Evolutionary conservation across 495 filamentous ascomycete species (phyloP).

Genomic region (Daldinia grandis): DNA sequence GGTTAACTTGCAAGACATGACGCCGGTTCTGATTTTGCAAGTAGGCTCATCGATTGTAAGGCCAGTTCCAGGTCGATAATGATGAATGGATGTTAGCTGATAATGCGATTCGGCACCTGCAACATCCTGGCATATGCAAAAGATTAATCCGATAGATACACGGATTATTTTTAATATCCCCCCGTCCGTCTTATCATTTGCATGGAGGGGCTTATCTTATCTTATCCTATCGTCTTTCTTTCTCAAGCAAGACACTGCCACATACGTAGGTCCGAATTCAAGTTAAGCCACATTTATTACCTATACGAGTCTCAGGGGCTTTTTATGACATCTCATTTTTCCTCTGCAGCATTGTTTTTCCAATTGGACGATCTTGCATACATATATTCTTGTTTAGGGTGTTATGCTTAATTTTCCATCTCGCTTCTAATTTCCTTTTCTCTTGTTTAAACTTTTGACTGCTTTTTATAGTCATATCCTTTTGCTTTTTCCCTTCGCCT

Average conservation of each 20-base stretch:
- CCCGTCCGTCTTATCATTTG: not conserved
- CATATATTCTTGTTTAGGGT: not conserved
- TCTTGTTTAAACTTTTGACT: not conserved
- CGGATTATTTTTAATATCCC: too few relatives aligned
- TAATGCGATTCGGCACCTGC: slow-evolving; percentile 8
- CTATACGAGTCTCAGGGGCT: not conserved
- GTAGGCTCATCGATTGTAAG: slow-evolving; percentile 15
- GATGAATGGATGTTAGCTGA: slow-evolving; percentile 17
- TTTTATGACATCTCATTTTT: slow-evolving; percentile 3
- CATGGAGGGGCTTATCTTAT: not conserved
- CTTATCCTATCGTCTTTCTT: not conserved
- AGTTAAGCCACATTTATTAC: not conserved
- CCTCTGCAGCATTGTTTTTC: not conserved
- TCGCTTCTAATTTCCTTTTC: not conserved
- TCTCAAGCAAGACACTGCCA: not conserved
- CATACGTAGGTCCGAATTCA: not conserved
- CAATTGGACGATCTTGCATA: slow-evolving; percentile 17
- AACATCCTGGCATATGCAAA: slow-evolving; percentile 3
- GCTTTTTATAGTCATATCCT: not conserved
- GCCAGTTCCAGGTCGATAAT: slow-evolving; percentile 6
- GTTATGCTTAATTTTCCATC: not conserved
- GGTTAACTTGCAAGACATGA: slow-evolving; percentile 62
- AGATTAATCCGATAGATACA: too few relatives aligned
- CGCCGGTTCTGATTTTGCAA: slow-evolving; percentile 22
- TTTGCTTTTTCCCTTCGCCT: slow-evolving; percentile 1